phyloP scores from a whole-genome alignment of 2,329 filamentous ascomycete species.

The Colletotrichum zoysiae region DNA sequence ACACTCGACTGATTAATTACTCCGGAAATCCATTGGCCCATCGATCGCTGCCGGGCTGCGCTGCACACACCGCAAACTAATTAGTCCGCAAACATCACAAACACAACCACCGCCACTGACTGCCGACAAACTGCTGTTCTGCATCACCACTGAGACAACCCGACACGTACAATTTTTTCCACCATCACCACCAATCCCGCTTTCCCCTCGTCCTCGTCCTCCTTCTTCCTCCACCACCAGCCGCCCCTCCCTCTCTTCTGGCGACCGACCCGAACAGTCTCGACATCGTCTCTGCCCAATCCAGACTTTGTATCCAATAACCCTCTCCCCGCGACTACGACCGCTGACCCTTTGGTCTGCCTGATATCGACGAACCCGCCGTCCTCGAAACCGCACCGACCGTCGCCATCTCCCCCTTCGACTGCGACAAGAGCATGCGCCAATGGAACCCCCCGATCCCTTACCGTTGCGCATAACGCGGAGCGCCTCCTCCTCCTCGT shows the following conservation, averaged over 20 bases:
- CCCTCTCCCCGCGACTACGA: background rate
- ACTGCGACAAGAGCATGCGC: conserved; percentile 20
- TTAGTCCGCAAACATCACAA: conserved; percentile 1
- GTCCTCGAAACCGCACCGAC: conserved; percentile 18
- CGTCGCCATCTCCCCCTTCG: background rate
- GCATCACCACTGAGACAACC: background rate
- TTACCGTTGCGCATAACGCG: conserved; percentile 38
- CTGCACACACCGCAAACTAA: conserved; percentile 18
- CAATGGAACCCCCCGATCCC: conserved; percentile 39
- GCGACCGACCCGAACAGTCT: conserved; percentile 1
- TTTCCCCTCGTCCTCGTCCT: background rate
- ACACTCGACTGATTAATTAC: no score
- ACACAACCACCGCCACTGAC: conserved; percentile 33
- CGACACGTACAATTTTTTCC: background rate
- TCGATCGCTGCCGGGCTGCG: conserved; percentile 11
- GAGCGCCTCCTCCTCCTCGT: conserved; percentile 51
- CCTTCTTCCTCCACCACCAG: background rate
- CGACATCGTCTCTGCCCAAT: conserved; percentile 1
- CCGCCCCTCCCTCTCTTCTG: background rate
- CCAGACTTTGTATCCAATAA: background rate
- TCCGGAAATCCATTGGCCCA: conserved; percentile 10
- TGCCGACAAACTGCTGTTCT: conserved; percentile 1
- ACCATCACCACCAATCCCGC: background rate
- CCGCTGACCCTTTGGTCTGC: background rate
- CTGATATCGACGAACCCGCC: conserved; percentile 12